Base-by-base conservation (phyloP, 129 eudicot genomes). In the Escallonia rubra region DNA sequence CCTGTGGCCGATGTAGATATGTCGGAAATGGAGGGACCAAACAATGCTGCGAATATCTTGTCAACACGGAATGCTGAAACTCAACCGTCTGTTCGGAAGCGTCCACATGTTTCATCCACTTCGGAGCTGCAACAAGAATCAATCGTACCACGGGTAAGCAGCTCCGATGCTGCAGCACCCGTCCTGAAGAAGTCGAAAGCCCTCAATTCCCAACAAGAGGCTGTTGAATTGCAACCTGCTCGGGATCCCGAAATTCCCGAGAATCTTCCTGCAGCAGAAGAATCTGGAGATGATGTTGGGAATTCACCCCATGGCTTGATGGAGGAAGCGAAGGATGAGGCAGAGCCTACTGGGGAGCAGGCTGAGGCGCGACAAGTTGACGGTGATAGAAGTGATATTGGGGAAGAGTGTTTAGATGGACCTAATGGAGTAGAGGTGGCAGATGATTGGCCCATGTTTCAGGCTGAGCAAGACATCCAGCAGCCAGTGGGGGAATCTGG, bases 1-100 rank as follows among this genome's bases (percentile, higher is more conserved):
- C 86, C 75, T 53, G 86, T 70, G 51, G 1, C 34, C 34, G 96
- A 86, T 73, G 55, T 74, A 13, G 96, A 84, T 47, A 86, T 86
- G 92, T 56, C 79, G 6, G 92, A 93, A 58, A 66, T 53, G 8
- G 91, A 76, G 41, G 87, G 72, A 11, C 48, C 81, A 13, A 80
- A 68, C 62, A 66, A 60, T 63, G 71, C 52, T 12, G 78, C 63
- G 41, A 74, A 70, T 42, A 58, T 67, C 48, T 15, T n/a, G 44
- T 4, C 68, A n/a, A 42, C 81, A 5, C 59, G 53, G 2, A 78
- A 49, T 49, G 34, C 10, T 11, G 85, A 43, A 72, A 23, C 43
- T 61, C 73, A 69, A 59, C 62, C 80, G 10, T 15, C 80, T 73
- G 70, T 59, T 63, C 91, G 95, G 57, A 93, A 89, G 69, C 98